Evolutionary conservation across 2,329 filamentous ascomycete species (phyloP).

Genomic region (Neodidymelliopsis sp.): DNA sequence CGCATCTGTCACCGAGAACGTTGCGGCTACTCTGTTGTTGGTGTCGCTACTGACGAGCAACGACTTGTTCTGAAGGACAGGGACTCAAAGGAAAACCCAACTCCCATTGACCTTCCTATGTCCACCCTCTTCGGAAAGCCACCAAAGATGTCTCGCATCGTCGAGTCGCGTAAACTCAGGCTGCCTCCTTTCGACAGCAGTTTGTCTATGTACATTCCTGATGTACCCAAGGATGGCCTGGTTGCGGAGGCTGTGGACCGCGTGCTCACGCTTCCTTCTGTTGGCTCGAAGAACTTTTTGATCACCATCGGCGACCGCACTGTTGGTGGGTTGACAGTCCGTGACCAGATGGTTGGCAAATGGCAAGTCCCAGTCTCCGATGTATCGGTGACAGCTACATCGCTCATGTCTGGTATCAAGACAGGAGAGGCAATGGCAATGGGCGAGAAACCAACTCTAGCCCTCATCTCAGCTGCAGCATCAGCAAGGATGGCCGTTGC

Average conservation of each 20-base stretch:
- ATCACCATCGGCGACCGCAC: slow-evolving; percentile 96
- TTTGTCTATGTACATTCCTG: slow-evolving; percentile 71
- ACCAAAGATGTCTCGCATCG: slow-evolving; percentile 79
- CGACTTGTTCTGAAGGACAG: slow-evolving; percentile 82
- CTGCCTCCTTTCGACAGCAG: slow-evolving; percentile 78
- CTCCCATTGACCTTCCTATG: slow-evolving; percentile 89
- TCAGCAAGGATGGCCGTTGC: slow-evolving; percentile 97
- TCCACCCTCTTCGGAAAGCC: slow-evolving; percentile 86
- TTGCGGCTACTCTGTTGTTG: slow-evolving; percentile 92
- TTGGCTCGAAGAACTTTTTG: slow-evolving; percentile 96
- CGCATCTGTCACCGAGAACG: slow-evolving; percentile 80
- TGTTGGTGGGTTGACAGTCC: slow-evolving; percentile 85
- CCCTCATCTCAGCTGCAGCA: slow-evolving; percentile 86
- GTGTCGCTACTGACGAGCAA: slow-evolving; percentile 75
- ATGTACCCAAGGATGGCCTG: slow-evolving; percentile 60
- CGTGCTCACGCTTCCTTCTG: slow-evolving; percentile 84
- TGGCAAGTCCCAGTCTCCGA: slow-evolving; percentile 97
- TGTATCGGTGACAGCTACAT: slow-evolving; percentile 88
- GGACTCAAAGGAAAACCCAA: slow-evolving; percentile 75
- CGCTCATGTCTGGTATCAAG: slow-evolving; percentile 73
- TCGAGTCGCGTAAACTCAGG: slow-evolving; percentile 71
- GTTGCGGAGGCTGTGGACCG: slow-evolving; percentile 77
- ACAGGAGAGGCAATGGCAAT: slow-evolving; percentile 97
- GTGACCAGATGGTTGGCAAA: slow-evolving; percentile 95
- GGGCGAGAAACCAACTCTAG: slow-evolving; percentile 89